Conservation (phyloP, 2,329 filamentous ascomycete species). For the Sporothrix inflata region DNA sequence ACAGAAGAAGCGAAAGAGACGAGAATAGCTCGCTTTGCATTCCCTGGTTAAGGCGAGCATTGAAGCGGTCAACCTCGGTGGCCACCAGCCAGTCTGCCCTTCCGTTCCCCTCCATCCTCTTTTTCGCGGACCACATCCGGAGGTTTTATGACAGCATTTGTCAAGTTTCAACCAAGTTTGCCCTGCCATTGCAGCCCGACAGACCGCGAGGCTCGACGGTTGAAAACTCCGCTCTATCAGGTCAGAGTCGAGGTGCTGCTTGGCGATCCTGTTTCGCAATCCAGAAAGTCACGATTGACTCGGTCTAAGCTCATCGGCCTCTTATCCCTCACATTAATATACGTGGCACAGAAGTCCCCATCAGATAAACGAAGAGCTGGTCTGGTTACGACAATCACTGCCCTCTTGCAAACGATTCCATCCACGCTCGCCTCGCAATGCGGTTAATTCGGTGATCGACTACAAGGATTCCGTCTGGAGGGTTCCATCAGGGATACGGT, state of each 20-base stretch:
- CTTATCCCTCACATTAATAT: neutral
- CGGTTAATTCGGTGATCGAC: conserved; percentile 30
- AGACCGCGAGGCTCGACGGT: neutral
- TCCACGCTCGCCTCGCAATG: conserved; percentile 7
- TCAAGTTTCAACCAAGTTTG: conserved; percentile 25
- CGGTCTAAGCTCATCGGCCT: neutral
- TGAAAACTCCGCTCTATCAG: neutral
- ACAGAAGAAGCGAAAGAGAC: neutral
- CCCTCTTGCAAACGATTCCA: neutral
- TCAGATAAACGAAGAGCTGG: conserved; percentile 5
- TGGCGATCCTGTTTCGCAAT: conserved; percentile 15
- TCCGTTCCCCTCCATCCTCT: neutral
- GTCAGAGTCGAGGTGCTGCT: neutral
- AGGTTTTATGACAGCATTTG: conserved; percentile 22
- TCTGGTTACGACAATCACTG: neutral
- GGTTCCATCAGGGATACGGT: conserved; percentile 28
- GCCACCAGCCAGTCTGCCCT: neutral
- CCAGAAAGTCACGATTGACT: neutral
- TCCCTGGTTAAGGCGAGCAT: neutral
- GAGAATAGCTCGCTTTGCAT: neutral
- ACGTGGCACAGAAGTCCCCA: neutral
- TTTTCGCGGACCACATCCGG: neutral
- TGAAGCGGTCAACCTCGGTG: neutral
- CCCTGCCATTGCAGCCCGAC: neutral
- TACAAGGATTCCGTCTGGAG: conserved; percentile 22